Conservation (phyloP, 169 alveolate species). For the Cardiosporidium cionae region DNA sequence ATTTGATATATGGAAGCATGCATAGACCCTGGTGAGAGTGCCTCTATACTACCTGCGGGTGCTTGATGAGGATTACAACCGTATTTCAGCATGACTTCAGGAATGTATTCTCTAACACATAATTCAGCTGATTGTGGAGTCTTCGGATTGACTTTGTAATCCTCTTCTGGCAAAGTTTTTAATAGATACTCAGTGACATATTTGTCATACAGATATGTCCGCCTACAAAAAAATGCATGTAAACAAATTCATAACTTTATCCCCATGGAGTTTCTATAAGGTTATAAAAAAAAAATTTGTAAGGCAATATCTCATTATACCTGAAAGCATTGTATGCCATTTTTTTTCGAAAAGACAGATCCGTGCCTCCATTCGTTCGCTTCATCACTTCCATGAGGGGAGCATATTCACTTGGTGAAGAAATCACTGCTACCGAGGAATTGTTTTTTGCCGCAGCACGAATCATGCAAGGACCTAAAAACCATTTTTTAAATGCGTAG, state of each 20-base stretch:
- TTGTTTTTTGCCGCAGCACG: conserved; percentile 44
- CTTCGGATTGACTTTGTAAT: too few species aligned
- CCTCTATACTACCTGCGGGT: conserved; percentile 42
- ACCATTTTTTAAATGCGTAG: too few species aligned
- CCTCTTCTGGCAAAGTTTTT: too few species aligned
- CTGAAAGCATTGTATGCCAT: conserved; percentile 31
- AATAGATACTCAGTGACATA: too few species aligned
- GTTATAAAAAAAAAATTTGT: too few species aligned
- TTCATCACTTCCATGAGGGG: background rate
- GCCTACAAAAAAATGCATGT: too few species aligned
- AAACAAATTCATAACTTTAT: too few species aligned
- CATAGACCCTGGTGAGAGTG: too few species aligned
- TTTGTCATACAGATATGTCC: too few species aligned
- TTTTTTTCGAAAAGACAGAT: conserved; percentile 18
- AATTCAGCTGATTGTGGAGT: too few species aligned
- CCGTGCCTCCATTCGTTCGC: conserved; percentile 5
- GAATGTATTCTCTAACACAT: background rate
- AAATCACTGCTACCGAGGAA: conserved; percentile 25
- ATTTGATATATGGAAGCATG: too few species aligned
- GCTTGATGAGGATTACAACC: conserved; percentile 47
- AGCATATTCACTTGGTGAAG: conserved; percentile 26
- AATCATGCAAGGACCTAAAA: conserved; percentile 20
- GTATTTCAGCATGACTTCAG: conserved; percentile 4
- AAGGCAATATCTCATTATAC: background rate
- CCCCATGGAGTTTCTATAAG: too few species aligned